Conservation (phyloP, 257 asterid species). For the Rhazya stricta region DNA sequence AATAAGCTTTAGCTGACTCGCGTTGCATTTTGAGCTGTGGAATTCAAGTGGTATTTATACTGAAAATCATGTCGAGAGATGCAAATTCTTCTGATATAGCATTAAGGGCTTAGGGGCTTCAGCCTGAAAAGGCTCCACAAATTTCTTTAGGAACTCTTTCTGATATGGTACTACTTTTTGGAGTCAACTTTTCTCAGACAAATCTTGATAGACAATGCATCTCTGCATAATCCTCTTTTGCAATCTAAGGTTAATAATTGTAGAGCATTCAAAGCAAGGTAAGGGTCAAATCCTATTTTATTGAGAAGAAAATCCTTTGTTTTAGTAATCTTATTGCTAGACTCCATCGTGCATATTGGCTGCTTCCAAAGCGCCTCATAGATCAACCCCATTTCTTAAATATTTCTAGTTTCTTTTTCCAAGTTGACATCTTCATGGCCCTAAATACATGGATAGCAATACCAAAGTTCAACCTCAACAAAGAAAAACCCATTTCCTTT, state of each 20-base stretch:
- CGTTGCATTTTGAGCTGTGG: too few species aligned
- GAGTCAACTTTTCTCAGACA: constrained; percentile 13
- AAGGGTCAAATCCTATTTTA: constrained; percentile 13
- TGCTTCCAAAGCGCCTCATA: constrained; percentile 14
- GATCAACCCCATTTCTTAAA: constrained; percentile 31
- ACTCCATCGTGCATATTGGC: constrained; percentile 15
- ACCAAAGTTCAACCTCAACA: not conserved
- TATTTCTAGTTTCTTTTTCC: too few species aligned
- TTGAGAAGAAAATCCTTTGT: constrained; percentile 17
- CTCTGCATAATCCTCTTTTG: constrained; percentile 18
- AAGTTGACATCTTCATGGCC: constrained; percentile 11
- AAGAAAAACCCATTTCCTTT: constrained; percentile 12
- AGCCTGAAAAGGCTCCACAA: constrained; percentile 11
- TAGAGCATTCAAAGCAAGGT: not conserved
- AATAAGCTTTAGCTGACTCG: too few species aligned
- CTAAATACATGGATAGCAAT: not conserved
- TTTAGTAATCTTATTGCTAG: constrained; percentile 11
- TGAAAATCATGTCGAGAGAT: too few species aligned
- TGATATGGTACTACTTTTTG: not conserved
- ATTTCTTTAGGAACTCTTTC: constrained; percentile 7
- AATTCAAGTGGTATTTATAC: too few species aligned
- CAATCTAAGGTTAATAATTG: constrained; percentile 3
- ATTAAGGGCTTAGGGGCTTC: constrained; percentile 12
- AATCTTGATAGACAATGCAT: constrained; percentile 12
- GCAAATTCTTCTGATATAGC: constrained; percentile 10